phyloP scores from a whole-genome alignment of 805 yeast species.

The Candida pseudoglaebosa region DNA sequence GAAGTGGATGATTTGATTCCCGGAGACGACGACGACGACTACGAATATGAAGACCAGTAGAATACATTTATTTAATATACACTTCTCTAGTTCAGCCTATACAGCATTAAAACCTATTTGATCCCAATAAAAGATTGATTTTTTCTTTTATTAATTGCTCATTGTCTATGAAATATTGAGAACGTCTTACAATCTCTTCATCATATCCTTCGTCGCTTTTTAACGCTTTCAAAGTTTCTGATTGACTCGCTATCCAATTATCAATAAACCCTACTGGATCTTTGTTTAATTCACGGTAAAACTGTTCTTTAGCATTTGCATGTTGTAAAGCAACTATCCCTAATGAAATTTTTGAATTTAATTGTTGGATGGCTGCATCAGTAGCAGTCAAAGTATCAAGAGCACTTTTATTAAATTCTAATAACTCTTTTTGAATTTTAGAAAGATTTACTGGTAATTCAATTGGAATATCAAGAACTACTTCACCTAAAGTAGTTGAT shows the following conservation, averaged over 20 bases:
- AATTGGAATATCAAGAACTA: slow-evolving; percentile 65
- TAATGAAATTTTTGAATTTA: slow-evolving; percentile 41
- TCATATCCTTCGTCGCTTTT: slow-evolving; percentile 86
- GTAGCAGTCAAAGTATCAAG: slow-evolving; percentile 42
- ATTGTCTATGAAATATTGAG: slow-evolving; percentile 75
- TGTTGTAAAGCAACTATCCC: slow-evolving; percentile 53
- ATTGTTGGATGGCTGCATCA: slow-evolving; percentile 40
- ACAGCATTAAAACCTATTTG: slow-evolving; percentile 39
- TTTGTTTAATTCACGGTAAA: slow-evolving; percentile 67
- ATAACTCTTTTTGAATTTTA: slow-evolving; percentile 34
- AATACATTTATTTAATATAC: slow-evolving; percentile 3
- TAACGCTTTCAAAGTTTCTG: slow-evolving; percentile 79
- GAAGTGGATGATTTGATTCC: slow-evolving; percentile 14
- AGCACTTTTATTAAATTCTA: slow-evolving; percentile 33
- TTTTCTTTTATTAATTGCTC: slow-evolving; percentile 65
- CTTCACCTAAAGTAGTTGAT: slow-evolving; percentile 76
- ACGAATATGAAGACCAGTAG: slow-evolving; percentile 9
- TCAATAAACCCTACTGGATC: slow-evolving; percentile 76
- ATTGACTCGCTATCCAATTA: slow-evolving; percentile 73
- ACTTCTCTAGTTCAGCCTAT: slow-evolving; percentile 1
- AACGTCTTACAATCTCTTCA: slow-evolving; percentile 83
- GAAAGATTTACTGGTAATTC: slow-evolving; percentile 36
- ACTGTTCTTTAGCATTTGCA: slow-evolving; percentile 65
- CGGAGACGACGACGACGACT: slow-evolving; percentile 16
- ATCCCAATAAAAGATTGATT: slow-evolving; percentile 66